These are phyloP conservation scores for Moesziomyces sp. DNA, from an alignment of 1,284 basidiomycete species.

Conservation along the genomic window DNA sequence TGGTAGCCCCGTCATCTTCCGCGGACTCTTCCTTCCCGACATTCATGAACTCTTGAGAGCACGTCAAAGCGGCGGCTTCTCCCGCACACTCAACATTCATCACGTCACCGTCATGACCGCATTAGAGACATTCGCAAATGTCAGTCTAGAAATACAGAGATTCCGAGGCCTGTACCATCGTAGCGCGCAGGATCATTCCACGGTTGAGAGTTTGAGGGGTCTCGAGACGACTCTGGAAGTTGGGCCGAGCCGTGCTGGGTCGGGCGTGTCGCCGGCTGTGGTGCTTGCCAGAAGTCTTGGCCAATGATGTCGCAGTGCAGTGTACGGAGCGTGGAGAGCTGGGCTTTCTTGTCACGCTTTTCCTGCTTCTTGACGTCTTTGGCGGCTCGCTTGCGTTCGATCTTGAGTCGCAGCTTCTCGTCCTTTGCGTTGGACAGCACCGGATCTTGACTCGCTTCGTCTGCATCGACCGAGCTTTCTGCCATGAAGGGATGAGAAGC, in stretches of 20 bases:
- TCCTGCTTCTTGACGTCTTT: slow-evolving; percentile 35
- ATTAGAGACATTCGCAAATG: not conserved
- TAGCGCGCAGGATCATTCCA: slow-evolving; percentile 28
- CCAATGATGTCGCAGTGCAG: slow-evolving; percentile 66
- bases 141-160: slow-evolving; percentile 38
- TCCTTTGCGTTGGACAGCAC: slow-evolving; percentile 32
- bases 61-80: not conserved
- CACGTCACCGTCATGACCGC: not conserved
- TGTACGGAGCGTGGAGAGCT: slow-evolving; percentile 49
- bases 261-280: not conserved
- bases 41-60: not conserved
- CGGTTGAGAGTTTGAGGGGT: slow-evolving; percentile 5
- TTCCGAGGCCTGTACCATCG: slow-evolving; percentile 28
- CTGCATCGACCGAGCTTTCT: slow-evolving; percentile 1
- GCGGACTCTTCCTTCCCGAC: not conserved
- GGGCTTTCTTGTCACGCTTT: slow-evolving; percentile 29
- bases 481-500: not conserved
- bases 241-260: not conserved
- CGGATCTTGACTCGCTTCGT: not conserved
- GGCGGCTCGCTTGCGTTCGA: slow-evolving; percentile 19
- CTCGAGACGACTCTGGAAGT: slow-evolving; percentile 29
- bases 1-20: slow-evolving; percentile 12
- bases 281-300: slow-evolving; percentile 55
- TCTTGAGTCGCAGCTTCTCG: slow-evolving; percentile 26
- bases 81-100: not conserved